A percentile compares a stretch with the other conserved stretches of the same genome.
Conservation (phyloP, 345 rosid species). For the Arabis hirsuta region DNA sequence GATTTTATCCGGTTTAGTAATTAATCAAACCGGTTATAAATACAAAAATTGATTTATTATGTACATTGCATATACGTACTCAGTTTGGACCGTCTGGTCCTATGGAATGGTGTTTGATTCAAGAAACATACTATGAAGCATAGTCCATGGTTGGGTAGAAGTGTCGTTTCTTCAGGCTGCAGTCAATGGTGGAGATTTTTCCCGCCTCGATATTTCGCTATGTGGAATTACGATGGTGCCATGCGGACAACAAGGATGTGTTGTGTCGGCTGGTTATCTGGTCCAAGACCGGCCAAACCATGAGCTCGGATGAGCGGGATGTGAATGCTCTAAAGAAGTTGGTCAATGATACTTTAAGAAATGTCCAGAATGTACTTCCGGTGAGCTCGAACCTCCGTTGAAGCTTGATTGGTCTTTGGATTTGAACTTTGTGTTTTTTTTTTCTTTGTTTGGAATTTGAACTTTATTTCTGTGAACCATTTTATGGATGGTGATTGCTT, state of each 20-base stretch:
- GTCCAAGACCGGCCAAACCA: conserved; percentile 42
- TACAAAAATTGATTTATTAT: background rate
- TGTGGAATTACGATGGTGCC: conserved; percentile 58
- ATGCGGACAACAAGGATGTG: conserved; percentile 30
- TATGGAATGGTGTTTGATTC: conserved; percentile 37
- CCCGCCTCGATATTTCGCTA: conserved; percentile 43
- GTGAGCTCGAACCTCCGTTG: background rate
- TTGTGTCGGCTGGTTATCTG: conserved; percentile 51
- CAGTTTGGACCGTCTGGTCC: background rate
- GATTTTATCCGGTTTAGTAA: background rate
- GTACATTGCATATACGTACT: background rate
- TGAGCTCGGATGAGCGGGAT: conserved; percentile 34
- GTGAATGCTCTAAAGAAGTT: conserved; percentile 33
- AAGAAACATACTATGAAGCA: conserved; percentile 60
- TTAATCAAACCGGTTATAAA: background rate
- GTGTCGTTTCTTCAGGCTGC: conserved; percentile 33
- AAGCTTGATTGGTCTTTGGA: background rate
- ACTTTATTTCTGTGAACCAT: background rate
- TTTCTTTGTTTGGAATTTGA: background rate
- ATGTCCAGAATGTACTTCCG: conserved; percentile 43
- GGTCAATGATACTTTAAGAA: conserved; percentile 40
- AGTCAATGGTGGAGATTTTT: conserved; percentile 46
- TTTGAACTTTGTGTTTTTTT: background rate
- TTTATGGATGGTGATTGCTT: background rate
- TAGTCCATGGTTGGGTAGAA: conserved; percentile 56